These are phyloP conservation scores for Podospora bellae-mahoneyi DNA, from an alignment of 495 filamentous ascomycete species.

Conservation along the genomic window DNA sequence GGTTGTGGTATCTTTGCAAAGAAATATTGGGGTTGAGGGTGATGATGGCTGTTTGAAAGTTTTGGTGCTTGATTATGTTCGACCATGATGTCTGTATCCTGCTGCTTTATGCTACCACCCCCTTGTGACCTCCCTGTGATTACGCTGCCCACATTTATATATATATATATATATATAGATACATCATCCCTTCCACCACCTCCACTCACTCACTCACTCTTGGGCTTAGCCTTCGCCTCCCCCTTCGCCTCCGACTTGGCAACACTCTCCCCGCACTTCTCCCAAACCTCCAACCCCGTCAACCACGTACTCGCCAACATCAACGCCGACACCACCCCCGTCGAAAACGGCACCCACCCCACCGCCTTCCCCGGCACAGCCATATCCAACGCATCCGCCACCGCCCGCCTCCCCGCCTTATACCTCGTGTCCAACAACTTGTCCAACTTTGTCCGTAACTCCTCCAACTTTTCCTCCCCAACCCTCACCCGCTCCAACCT, in stretches of 20 bases:
- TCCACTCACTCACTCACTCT: neutral
- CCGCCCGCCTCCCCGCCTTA: slow-evolving; percentile 36
- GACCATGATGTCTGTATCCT: too few relatives aligned
- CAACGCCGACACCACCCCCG: slow-evolving; percentile 46
- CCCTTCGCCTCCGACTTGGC: slow-evolving; percentile 3
- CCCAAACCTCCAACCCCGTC: slow-evolving; percentile 58
- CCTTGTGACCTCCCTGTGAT: too few relatives aligned
- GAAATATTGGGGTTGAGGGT: too few relatives aligned
- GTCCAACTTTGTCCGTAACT: neutral
- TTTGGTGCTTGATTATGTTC: too few relatives aligned
- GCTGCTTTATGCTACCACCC: too few relatives aligned
- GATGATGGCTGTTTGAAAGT: too few relatives aligned
- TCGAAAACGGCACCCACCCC: slow-evolving; percentile 50
- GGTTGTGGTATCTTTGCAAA: too few relatives aligned
- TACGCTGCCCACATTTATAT: too few relatives aligned
- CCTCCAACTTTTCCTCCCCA: slow-evolving; percentile 3
- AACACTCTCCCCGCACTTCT: slow-evolving; percentile 41
- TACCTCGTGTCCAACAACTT: slow-evolving; percentile 13
- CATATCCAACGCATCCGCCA: slow-evolving; percentile 56
- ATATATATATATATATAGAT: too few relatives aligned
- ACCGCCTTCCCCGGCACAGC: slow-evolving; percentile 52
- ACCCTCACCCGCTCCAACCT: slow-evolving; percentile 2
- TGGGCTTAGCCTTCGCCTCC: slow-evolving; percentile 3
- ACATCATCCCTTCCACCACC: neutral
- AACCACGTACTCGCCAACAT: slow-evolving; percentile 59